Conservation (phyloP, 306 rosid species). For the Aeschynomene evenia region DNA sequence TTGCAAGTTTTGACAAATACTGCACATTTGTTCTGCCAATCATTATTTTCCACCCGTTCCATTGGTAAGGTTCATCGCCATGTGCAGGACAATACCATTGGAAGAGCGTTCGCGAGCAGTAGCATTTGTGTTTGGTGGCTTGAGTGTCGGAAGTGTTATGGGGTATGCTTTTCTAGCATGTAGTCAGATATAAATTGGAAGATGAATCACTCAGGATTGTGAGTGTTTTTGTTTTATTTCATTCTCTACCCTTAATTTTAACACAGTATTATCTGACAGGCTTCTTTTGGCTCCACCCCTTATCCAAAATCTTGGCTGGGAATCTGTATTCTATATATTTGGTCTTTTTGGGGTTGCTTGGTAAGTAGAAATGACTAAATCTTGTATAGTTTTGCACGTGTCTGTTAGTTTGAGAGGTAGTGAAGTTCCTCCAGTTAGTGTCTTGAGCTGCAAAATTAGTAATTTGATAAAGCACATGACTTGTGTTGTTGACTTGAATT, state of each 20-base stretch:
- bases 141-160: constrained; percentile 94
- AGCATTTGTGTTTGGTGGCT: constrained; percentile 93
- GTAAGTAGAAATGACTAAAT: constrained; percentile 52
- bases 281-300: constrained; percentile 92
- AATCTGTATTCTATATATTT: constrained; percentile 82
- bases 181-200: not conserved
- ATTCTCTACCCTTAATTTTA: constrained; percentile 31
- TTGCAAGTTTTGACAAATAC: constrained; percentile 1
- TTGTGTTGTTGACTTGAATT: constrained; percentile 20
- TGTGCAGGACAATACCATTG: constrained; percentile 83
- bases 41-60: constrained; percentile 23
- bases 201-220: not conserved
- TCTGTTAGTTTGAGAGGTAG: constrained; percentile 11
- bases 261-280: constrained; percentile 50
- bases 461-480: constrained; percentile 29
- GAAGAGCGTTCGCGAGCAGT: constrained; percentile 99
- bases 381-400: constrained; percentile 9
- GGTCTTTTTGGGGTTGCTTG: constrained; percentile 80
- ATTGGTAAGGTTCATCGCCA: constrained; percentile 21
- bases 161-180: constrained; percentile 59
- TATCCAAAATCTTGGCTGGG: constrained; percentile 92
- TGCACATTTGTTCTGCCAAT: not conserved
- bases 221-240: not conserved
- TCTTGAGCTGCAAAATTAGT: constrained; percentile 9
- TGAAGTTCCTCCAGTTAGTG: constrained; percentile 9